Evolutionary conservation across 352 stramenopile genomes (phyloP), one percentile per base, ranked within the genome.

Genomic region (Halophytophthora batemanensis): DNA sequence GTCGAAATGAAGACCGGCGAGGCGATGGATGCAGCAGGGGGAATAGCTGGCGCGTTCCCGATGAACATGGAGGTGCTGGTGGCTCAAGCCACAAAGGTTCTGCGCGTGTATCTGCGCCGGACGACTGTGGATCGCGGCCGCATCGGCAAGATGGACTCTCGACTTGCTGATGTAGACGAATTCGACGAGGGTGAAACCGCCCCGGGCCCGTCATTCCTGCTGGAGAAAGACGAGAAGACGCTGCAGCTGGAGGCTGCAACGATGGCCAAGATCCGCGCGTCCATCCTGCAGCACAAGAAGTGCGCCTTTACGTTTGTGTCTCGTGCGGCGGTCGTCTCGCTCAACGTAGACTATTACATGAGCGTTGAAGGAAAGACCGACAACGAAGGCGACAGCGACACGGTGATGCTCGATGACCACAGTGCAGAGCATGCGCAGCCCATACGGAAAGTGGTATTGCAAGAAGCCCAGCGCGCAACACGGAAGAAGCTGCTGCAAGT

Each of bases 221-320:
- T 92, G 7, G 85, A 93, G 50, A 95, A 95, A 47, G 85, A 95
- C 51, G 81, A 93, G 25, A 87, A 90, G 49, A 93, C 85, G 6
- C 67, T 93, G 8, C 63, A 81, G 25, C 56, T 95, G 37, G 85
- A 95, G 49, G 61, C 58, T 1, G 59, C 86, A 31, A 87, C 85
- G 28, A 82, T 82, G 49, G 56, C 45, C 18, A 86, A 79, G 50
- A 81, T 95, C 13, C 66, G 79, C 14, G 42, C 53, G 13, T 77
- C 75, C 3, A 88, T 93, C 53, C 54, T 90, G 18, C 62, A 83
- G 23, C 82, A 93, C 60, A 95, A 95, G 52, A 60, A 60, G 6
- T 74, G 71, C 34, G 85, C 85, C 2, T 95, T 91, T 57, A 56
- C 69, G 22, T 87, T 95, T 61, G 53, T 93, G 14, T 79, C 77